phyloP scores from a whole-genome alignment of 345 rosid species.

The Carallia brachiata region DNA sequence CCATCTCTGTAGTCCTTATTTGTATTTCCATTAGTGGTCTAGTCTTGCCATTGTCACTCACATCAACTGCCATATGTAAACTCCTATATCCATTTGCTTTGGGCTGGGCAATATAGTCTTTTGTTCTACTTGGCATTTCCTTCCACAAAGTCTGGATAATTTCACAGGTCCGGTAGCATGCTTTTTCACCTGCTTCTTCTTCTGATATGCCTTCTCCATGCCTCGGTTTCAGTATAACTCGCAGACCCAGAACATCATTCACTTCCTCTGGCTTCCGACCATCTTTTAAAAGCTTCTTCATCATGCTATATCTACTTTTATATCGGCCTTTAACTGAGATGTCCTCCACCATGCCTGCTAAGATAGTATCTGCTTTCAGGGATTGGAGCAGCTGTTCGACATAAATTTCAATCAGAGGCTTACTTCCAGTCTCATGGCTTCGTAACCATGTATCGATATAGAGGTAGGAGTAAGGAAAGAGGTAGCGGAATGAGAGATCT shows the following conservation, averaged over 20 bases:
- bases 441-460: slow-evolving; percentile 79
- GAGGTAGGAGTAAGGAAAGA: slow-evolving; percentile 80
- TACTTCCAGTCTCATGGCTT: slow-evolving; percentile 60
- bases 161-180: slow-evolving; percentile 69
- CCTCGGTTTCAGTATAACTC: slow-evolving; percentile 65
- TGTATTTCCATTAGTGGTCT: slow-evolving; percentile 92
- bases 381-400: slow-evolving; percentile 58
- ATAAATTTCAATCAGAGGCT: slow-evolving; percentile 61
- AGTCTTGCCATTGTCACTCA: slow-evolving; percentile 50
- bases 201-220: slow-evolving; percentile 24
- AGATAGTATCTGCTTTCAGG: slow-evolving; percentile 50
- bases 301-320: slow-evolving; percentile 85
- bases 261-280: slow-evolving; percentile 87
- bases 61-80: slow-evolving; percentile 92
- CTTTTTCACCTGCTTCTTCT: slow-evolving; percentile 46
- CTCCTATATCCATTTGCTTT: slow-evolving; percentile 86
- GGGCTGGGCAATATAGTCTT: slow-evolving; percentile 81
- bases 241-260: slow-evolving; percentile 76
- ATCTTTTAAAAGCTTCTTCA: slow-evolving; percentile 91
- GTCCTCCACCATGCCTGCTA: slow-evolving; percentile 55
- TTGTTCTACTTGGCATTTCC: slow-evolving; percentile 74
- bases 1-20: slow-evolving; percentile 83
- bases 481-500: slow-evolving; percentile 73
- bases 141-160: slow-evolving; percentile 69
- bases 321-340: slow-evolving; percentile 69